Conservation (phyloP, 1,139 yeast genomes). For the Yamadazyma triangularis region DNA sequence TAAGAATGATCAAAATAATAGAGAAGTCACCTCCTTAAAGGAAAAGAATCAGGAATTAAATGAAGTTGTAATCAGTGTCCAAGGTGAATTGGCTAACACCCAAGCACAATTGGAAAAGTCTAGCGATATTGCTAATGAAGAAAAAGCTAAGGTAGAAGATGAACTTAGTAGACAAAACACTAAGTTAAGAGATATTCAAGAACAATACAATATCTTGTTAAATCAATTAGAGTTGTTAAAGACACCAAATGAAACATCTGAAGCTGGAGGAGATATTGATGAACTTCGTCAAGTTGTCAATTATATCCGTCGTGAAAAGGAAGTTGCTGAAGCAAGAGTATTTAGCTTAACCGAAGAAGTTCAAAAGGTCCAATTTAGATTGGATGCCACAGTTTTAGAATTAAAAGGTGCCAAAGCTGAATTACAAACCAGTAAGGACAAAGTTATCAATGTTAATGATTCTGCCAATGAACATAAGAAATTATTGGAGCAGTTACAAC, state of each 20-base stretch:
- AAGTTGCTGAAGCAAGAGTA: conserved; percentile 59
- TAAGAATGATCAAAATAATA: conserved; percentile 53
- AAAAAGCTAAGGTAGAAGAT: conserved; percentile 40
- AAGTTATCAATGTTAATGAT: conserved; percentile 34
- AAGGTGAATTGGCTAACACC: conserved; percentile 16
- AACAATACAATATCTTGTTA: conserved; percentile 64
- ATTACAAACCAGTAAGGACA: conserved; percentile 27
- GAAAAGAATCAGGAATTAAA: conserved; percentile 37
- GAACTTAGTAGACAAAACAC: conserved; percentile 45
- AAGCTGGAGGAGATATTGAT: conserved; percentile 8
- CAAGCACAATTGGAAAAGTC: conserved; percentile 19
- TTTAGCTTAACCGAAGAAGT: conserved; percentile 47
- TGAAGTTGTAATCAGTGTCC: conserved; percentile 28
- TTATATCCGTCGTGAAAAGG: conserved; percentile 74
- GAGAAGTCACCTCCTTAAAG: conserved; percentile 40
- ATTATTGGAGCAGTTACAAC: conserved; percentile 58
- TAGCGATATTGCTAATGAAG: conserved; percentile 21
- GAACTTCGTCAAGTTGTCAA: conserved; percentile 49
- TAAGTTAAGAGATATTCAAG: conserved; percentile 52
- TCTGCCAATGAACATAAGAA: conserved; percentile 47
- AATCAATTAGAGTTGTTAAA: conserved; percentile 61
- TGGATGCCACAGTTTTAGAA: conserved; percentile 37
- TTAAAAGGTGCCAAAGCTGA: conserved; percentile 43
- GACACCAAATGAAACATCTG: conserved; percentile 4
- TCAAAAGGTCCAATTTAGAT: conserved; percentile 39